Conservation (phyloP, 306 rosid genomes). For the Castanea sativa region DNA sequence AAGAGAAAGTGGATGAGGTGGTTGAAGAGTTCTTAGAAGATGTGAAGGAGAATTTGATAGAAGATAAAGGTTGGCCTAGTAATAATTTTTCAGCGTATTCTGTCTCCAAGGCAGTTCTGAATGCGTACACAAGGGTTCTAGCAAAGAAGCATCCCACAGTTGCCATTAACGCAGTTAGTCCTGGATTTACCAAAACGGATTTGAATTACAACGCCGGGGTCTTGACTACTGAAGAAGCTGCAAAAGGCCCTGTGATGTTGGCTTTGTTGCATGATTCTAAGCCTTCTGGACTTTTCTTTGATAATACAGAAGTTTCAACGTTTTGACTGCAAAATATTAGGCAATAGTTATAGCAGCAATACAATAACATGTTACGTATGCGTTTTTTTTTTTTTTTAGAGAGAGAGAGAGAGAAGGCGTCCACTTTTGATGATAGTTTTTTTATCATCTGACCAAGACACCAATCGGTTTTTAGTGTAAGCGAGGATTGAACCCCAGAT, state of each 20-base stretch:
- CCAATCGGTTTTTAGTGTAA: too few species aligned
- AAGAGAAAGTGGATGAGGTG: slow-evolving; percentile 2
- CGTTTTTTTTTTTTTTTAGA: too few species aligned
- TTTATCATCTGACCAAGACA: fast-evolving
- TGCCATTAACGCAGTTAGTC: not conserved
- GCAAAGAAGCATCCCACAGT: not conserved
- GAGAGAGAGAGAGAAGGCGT: too few species aligned
- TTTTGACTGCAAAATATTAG: not conserved
- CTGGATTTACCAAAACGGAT: not conserved
- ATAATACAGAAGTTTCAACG: not conserved
- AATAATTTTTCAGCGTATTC: not conserved
- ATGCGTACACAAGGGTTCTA: not conserved
- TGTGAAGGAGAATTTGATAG: not conserved
- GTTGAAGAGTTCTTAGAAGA: not conserved
- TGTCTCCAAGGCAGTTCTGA: not conserved
- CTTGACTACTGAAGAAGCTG: not conserved
- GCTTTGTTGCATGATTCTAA: not conserved
- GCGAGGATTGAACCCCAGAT: fast-evolving
- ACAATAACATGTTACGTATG: too few species aligned
- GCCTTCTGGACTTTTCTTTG: not conserved
- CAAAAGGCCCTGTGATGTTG: not conserved
- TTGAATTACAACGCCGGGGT: not conserved
- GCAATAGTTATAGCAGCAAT: too few species aligned
- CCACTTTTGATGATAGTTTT: fast-evolving
- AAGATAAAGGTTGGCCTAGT: not conserved